phyloP scores from a whole-genome alignment of 1,284 basidiomycete genomes.

The Pyrrhoderma lamaoense region DNA sequence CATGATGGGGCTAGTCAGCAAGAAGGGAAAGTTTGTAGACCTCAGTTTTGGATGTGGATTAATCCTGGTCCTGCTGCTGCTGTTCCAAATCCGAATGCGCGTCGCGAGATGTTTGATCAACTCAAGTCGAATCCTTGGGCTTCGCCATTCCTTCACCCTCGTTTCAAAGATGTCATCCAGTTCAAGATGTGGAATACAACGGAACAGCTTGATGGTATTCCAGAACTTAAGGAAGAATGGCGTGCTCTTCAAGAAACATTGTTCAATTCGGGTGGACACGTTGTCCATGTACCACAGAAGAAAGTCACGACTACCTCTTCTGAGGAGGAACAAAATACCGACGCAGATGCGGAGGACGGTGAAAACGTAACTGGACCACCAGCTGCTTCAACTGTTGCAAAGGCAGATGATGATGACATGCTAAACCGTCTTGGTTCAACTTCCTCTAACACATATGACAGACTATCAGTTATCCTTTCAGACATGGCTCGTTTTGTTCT shows the following conservation, averaged over 20 bases:
- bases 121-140: slow-evolving; percentile 78
- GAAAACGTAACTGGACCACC: slow-evolving; percentile 20
- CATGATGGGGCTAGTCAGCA: slow-evolving; percentile 37
- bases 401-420: slow-evolving; percentile 47
- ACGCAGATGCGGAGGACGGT: slow-evolving; percentile 18
- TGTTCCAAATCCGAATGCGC: slow-evolving; percentile 64
- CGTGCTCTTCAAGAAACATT: slow-evolving; percentile 53
- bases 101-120: slow-evolving; percentile 59
- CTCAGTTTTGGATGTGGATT: slow-evolving; percentile 86
- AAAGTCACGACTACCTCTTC: slow-evolving; percentile 26
- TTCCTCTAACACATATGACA: slow-evolving; percentile 68
- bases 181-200: slow-evolving; percentile 91
- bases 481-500: slow-evolving; percentile 86
- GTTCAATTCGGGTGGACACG: slow-evolving; percentile 71
- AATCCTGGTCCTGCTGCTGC: slow-evolving; percentile 68
- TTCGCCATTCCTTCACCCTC: slow-evolving; percentile 73
- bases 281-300: slow-evolving; percentile 43
- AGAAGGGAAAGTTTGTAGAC: slow-evolving; percentile 48
- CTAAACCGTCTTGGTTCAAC: slow-evolving; percentile 72
- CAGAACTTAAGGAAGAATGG: slow-evolving; percentile 76
- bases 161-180: slow-evolving; percentile 74
- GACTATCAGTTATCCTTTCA: slow-evolving; percentile 75
- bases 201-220: slow-evolving; percentile 75
- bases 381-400: slow-evolving; percentile 25
- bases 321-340: slow-evolving; percentile 21